phyloP scores from a whole-genome alignment of 2,329 filamentous ascomycete species.

The Monosporascus sp. region DNA sequence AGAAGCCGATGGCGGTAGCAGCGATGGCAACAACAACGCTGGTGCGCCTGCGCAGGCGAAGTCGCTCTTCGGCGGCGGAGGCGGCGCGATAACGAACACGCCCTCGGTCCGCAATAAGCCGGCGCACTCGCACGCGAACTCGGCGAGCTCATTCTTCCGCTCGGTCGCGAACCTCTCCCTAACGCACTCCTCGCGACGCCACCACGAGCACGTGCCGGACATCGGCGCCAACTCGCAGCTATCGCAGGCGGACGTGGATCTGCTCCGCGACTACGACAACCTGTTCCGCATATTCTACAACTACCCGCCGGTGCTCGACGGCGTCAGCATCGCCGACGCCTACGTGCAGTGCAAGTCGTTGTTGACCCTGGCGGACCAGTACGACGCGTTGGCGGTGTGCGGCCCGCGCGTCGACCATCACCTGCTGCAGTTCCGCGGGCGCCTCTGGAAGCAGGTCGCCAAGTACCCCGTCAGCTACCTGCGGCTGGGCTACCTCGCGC shows the following conservation, averaged over 20 bases:
- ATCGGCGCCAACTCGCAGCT: conserved; percentile 31
- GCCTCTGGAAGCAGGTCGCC: conserved; percentile 92
- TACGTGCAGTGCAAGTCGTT: conserved; percentile 93
- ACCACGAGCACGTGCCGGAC: conserved; percentile 22
- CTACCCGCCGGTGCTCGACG: conserved; percentile 74
- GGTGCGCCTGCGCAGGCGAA: conserved; percentile 19
- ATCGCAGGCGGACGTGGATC: conserved; percentile 62
- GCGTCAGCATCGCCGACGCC: conserved; percentile 82
- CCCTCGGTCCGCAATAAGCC: conserved; percentile 47
- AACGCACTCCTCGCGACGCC: not conserved
- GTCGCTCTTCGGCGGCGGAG: conserved; percentile 54
- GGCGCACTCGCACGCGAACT: conserved; percentile 49
- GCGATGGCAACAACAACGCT: conserved; percentile 8
- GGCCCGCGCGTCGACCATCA: conserved; percentile 91
- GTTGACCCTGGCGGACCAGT: conserved; percentile 85
- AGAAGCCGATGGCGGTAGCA: conserved; percentile 40
- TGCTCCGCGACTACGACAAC: conserved; percentile 90
- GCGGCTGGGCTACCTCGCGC: conserved; percentile 79
- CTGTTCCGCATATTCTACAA: conserved; percentile 96
- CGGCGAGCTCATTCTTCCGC: conserved; percentile 65
- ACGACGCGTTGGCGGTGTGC: conserved; percentile 83
- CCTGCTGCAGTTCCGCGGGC: conserved; percentile 81
- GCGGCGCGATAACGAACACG: conserved; percentile 35
- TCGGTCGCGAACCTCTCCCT: conserved; percentile 75
- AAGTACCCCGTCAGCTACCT: conserved; percentile 94